phyloP scores from a whole-genome alignment of 2,329 filamentous ascomycete genomes.

The Capronia epimyces region DNA sequence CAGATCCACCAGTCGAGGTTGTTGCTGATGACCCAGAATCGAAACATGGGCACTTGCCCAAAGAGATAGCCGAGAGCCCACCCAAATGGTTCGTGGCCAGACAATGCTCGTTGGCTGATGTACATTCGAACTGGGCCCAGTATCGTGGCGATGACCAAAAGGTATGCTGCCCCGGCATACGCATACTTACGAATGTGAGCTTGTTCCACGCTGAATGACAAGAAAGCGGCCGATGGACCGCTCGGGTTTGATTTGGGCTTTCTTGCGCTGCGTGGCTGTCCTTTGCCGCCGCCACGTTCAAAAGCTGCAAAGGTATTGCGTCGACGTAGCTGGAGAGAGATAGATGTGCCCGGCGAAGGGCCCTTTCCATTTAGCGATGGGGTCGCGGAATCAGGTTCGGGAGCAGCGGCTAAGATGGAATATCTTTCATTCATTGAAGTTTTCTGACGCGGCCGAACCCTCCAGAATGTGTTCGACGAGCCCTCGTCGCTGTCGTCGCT shows the following conservation, averaged over 20 bases:
- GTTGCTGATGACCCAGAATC: conserved; percentile 63
- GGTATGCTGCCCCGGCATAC: conserved; percentile 76
- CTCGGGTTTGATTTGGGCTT: conserved; percentile 5
- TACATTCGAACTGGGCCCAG: conserved; percentile 66
- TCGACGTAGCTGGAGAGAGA: conserved; percentile 4
- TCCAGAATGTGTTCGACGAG: neutral
- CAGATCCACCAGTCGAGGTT: conserved; percentile 60
- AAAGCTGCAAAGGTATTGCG: conserved; percentile 34
- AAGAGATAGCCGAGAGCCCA: conserved; percentile 90
- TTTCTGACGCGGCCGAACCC: conserved; percentile 10
- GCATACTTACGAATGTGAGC: conserved; percentile 72
- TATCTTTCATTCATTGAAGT: conserved; percentile 15
- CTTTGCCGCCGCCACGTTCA: conserved; percentile 36
- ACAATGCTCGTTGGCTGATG: conserved; percentile 61
- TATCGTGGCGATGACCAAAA: conserved; percentile 59
- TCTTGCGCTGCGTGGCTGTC: neutral
- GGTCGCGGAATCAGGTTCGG: conserved; percentile 11
- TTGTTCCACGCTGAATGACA: conserved; percentile 73
- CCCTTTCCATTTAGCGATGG: conserved; percentile 1
- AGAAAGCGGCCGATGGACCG: conserved; percentile 52
- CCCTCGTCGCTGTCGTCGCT: conserved; percentile 13
- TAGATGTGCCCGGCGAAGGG: conserved; percentile 2
- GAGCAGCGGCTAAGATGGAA: conserved; percentile 2
- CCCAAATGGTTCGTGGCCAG: conserved; percentile 73
- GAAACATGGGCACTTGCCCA: conserved; percentile 67